Percentiles rank a stretch among this genome's conserved stretches.
Conservation (phyloP, 176 grass and related monocot species). For the Eragrostis nindensis region DNA sequence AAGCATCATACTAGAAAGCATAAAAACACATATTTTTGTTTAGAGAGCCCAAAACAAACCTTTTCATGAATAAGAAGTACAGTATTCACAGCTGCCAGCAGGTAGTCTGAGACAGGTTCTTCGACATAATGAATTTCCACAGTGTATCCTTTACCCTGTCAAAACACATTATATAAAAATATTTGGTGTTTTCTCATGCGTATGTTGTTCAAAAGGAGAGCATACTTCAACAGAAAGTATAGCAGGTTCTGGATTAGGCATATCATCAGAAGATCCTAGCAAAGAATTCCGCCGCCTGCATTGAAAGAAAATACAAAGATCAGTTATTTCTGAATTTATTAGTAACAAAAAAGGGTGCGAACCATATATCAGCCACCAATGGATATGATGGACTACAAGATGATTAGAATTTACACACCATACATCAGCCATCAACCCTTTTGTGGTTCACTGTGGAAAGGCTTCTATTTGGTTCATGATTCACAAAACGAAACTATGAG, state of each 20-base stretch:
- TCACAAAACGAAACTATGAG: neutral
- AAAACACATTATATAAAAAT: slow-evolving; percentile 31
- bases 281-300: slow-evolving; percentile 61
- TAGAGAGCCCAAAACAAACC: slow-evolving; percentile 45
- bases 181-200: neutral
- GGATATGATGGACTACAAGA: neutral
- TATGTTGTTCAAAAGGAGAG: slow-evolving; percentile 32
- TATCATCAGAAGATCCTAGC: slow-evolving; percentile 53
- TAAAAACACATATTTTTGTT: slow-evolving; percentile 25
- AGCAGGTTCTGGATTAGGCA: slow-evolving; percentile 72
- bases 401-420: slow-evolving; percentile 16
- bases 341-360: neutral
- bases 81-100: slow-evolving; percentile 71
- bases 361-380: neutral
- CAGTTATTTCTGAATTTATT: neutral
- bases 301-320: slow-evolving; percentile 40
- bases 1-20: slow-evolving; percentile 17
- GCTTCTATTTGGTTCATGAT: neutral
- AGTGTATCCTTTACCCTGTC: slow-evolving; percentile 89
- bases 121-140: slow-evolving; percentile 93
- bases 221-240: slow-evolving; percentile 98
- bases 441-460: neutral
- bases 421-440: neutral
- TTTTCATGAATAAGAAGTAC: slow-evolving; percentile 88
- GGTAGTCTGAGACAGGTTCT: slow-evolving; percentile 91